These are phyloP conservation scores for Malassezia japonica DNA, from an alignment of 1,284 basidiomycete species.

Conservation along the genomic window DNA sequence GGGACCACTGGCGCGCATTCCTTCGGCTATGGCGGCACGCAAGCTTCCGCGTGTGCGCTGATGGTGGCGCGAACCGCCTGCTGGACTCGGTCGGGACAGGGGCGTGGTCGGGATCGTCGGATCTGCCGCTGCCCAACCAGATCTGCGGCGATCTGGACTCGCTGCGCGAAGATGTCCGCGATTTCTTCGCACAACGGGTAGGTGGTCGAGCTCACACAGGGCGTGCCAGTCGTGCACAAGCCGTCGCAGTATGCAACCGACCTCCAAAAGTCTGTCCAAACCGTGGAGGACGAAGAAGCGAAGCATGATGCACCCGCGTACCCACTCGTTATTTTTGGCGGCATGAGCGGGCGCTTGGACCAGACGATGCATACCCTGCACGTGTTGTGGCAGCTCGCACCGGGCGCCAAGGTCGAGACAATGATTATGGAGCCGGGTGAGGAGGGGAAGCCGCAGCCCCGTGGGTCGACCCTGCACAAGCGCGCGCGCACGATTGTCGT, in stretches of 20 bases:
- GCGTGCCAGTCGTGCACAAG: constrained; percentile 62
- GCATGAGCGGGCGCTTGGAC: constrained; percentile 79
- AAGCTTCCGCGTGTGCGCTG: constrained; percentile 59
- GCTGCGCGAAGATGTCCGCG: constrained; percentile 61
- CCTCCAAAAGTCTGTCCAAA: constrained; percentile 76
- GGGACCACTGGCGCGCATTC: constrained; percentile 5
- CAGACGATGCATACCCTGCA: constrained; percentile 87
- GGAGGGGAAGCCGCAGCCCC: constrained; percentile 9
- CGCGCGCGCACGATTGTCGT: constrained; percentile 63
- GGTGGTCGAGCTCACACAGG: constrained; percentile 53
- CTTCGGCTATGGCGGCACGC: constrained; percentile 21
- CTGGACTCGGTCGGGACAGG: constrained; percentile 55
- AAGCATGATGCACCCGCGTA: constrained; percentile 15
- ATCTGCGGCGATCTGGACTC: constrained; percentile 92
- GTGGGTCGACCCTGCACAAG: constrained; percentile 44
- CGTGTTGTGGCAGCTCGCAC: constrained; percentile 64
- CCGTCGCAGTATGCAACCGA: constrained; percentile 76
- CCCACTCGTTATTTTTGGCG: constrained; percentile 68
- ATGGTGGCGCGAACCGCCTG: constrained; percentile 82
- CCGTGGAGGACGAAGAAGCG: constrained; percentile 57
- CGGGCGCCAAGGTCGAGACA: constrained; percentile 46
- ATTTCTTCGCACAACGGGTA: constrained; percentile 55
- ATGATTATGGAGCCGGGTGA: constrained; percentile 21
- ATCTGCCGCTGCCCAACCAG: constrained; percentile 56
- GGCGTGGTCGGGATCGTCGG: constrained; percentile 19